Evolutionary conservation across 2,329 filamentous ascomycete species (phyloP).

Genomic region (Diplodia intermedia): DNA sequence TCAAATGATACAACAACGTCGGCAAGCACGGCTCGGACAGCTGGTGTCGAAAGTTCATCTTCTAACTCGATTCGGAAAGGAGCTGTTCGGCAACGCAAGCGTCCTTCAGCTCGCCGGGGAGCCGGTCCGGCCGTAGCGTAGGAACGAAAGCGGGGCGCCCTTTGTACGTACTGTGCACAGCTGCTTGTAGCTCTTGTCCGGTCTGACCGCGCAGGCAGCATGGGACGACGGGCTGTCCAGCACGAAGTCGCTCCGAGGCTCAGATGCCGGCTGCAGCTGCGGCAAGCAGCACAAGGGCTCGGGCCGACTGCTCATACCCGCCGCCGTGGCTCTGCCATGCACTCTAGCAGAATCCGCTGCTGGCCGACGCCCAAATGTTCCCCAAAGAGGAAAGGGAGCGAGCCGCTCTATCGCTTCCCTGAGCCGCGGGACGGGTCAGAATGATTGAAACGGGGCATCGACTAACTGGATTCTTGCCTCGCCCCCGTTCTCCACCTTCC

Average conservation of each 20-base stretch:
- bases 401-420: background rate
- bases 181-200: background rate
- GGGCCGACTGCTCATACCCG: slow-evolving; percentile 3
- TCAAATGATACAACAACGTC: background rate
- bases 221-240: no score
- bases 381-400: background rate
- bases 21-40: background rate
- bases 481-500: background rate
- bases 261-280: background rate
- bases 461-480: background rate
- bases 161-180: background rate
- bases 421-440: background rate
- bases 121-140: background rate
- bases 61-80: background rate
- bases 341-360: background rate
- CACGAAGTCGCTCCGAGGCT: background rate
- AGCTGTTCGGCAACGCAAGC: background rate
- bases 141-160: background rate
- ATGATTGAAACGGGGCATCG: background rate
- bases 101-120: background rate
- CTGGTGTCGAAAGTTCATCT: background rate
- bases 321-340: background rate
- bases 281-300: background rate
- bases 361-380: background rate
- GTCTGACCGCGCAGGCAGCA: background rate